These are phyloP conservation scores for Aspergillus costaricaensis DNA, from an alignment of 2,329 filamentous ascomycete species.

Conservation along the genomic window DNA sequence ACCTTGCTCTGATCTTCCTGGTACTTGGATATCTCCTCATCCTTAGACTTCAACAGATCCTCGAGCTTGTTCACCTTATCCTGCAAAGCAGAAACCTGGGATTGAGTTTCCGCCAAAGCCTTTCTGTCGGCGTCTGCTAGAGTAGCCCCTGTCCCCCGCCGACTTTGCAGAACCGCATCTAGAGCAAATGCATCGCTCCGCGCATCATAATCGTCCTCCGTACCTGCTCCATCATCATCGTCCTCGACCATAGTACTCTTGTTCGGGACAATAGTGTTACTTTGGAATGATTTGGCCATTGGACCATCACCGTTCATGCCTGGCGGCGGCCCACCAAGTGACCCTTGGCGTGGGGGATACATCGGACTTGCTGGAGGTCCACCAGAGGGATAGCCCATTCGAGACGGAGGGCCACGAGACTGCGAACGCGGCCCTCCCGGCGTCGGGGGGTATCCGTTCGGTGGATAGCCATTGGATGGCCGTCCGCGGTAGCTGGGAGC, in stretches of 20 bases:
- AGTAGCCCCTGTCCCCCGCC: constrained; percentile 53
- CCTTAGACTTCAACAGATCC: constrained; percentile 66
- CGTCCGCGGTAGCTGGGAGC: constrained; percentile 63
- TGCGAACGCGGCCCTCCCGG: constrained; percentile 46
- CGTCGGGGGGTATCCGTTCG: constrained; percentile 60
- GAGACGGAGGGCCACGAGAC: constrained; percentile 39
- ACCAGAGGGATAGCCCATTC: constrained; percentile 40
- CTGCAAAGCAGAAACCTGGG: constrained; percentile 72
- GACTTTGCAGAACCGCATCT: constrained; percentile 51
- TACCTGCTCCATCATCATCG: constrained; percentile 69
- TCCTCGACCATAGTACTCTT: constrained; percentile 98
- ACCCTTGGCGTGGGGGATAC: constrained; percentile 44
- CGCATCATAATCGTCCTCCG: constrained; percentile 58
- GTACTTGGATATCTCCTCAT: constrained; percentile 66
- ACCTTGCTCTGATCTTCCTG: constrained; percentile 61
- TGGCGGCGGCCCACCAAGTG: constrained; percentile 44
- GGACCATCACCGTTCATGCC: constrained; percentile 69
- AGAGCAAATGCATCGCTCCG: constrained; percentile 66
- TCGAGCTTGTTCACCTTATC: constrained; percentile 74
- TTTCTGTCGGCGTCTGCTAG: constrained; percentile 65
- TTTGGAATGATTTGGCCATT: constrained; percentile 85
- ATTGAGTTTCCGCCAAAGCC: constrained; percentile 75
- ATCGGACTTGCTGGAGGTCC: constrained; percentile 37
- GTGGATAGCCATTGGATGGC: constrained; percentile 39
- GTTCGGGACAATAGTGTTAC: constrained; percentile 94